Conservation (phyloP, 1,284 basidiomycete species). For the Rhodotorula sp. region DNA sequence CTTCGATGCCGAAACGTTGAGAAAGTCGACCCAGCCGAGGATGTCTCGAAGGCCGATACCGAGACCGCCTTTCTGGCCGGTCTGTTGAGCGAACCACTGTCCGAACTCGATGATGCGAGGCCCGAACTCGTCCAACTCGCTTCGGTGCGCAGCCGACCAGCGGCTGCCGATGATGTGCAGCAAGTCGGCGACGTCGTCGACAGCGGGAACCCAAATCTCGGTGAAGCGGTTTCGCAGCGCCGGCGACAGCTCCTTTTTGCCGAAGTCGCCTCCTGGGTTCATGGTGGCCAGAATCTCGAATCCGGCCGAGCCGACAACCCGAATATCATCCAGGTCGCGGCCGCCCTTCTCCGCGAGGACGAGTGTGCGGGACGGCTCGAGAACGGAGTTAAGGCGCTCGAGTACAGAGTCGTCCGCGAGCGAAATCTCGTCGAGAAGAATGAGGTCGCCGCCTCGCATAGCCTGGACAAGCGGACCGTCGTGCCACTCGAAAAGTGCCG, state of each 20-base stretch:
- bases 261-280: constrained; percentile 99
- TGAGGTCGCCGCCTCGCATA: constrained; percentile 80
- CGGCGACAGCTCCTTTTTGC: constrained; percentile 97
- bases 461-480: constrained; percentile 92
- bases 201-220: constrained; percentile 95
- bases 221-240: constrained; percentile 97
- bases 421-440: constrained; percentile 95
- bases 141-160: constrained; percentile 59
- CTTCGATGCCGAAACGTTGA: constrained; percentile 57
- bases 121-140: constrained; percentile 61
- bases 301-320: constrained; percentile 61
- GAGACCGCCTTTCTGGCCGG: constrained; percentile 67
- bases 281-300: constrained; percentile 97
- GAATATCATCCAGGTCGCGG: constrained; percentile 65
- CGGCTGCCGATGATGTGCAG: constrained; percentile 72
- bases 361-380: constrained; percentile 85
- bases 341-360: constrained; percentile 92
- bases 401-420: constrained; percentile 97
- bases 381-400: constrained; percentile 92
- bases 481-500: constrained; percentile 92
- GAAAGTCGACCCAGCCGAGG: constrained; percentile 87
- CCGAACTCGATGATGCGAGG: constrained; percentile 71
- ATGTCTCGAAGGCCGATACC: constrained; percentile 75
- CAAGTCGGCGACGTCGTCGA: constrained; percentile 73
- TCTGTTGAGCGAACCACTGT: constrained; percentile 69